Evolutionary conservation across 2,329 filamentous ascomycete species (phyloP).

Genomic region (Madurella fahalii): DNA sequence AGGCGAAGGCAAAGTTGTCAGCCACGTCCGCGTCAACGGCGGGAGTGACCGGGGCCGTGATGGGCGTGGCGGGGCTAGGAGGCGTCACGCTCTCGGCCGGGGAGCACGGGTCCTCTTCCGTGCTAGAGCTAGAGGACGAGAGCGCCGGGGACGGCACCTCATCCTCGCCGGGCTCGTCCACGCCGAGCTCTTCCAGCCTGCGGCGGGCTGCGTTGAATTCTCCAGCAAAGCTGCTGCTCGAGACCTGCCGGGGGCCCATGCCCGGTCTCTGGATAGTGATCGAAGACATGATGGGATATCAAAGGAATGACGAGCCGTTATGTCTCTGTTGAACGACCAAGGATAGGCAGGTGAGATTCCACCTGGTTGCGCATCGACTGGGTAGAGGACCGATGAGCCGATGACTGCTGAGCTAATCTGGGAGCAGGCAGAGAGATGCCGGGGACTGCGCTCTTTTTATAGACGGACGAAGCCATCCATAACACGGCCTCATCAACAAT

Average conservation of each 20-base stretch:
- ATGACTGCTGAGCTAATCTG: slow-evolving; percentile 1
- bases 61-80: slow-evolving; percentile 34
- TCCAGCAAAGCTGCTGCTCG: slow-evolving; percentile 33
- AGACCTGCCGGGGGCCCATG: slow-evolving; percentile 27
- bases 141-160: slow-evolving; percentile 17
- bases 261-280: slow-evolving; percentile 26
- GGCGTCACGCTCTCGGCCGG: slow-evolving; percentile 27
- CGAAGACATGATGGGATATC: slow-evolving; percentile 22
- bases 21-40: slow-evolving; percentile 37
- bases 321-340: slow-evolving; percentile 1
- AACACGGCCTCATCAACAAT: neutral
- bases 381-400: slow-evolving; percentile 1
- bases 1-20: slow-evolving; percentile 71
- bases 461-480: slow-evolving; percentile 4
- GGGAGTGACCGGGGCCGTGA: slow-evolving; percentile 33
- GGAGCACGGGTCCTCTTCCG: slow-evolving; percentile 11
- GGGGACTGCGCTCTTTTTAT: slow-evolving; percentile 9
- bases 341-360: slow-evolving; percentile 5
- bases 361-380: slow-evolving; percentile 6
- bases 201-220: slow-evolving; percentile 31
- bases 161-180: slow-evolving; percentile 21
- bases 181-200: slow-evolving; percentile 26
- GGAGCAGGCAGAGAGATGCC: neutral
- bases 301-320: slow-evolving; percentile 9
- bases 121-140: slow-evolving; percentile 14